These are phyloP conservation scores for Pyrenopolyporus hunteri DNA, from an alignment of 495 filamentous ascomycete genomes.

Conservation along the genomic window DNA sequence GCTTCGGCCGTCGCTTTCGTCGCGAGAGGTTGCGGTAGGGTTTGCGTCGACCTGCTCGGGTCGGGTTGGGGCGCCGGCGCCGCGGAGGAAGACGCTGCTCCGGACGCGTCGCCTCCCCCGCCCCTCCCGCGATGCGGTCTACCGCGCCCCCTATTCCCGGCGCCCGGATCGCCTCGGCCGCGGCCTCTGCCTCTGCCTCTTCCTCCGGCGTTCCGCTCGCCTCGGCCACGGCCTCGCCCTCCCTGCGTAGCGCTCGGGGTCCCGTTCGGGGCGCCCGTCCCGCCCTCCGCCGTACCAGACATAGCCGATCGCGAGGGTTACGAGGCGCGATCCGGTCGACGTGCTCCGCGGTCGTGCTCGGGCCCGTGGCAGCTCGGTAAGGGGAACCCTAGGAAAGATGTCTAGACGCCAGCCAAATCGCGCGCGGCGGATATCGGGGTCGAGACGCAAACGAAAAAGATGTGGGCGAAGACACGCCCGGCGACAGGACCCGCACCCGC, in stretches of 20 bases:
- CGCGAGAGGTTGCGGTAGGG: conserved; percentile 7
- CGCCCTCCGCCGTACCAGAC: background rate
- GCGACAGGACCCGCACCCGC: no score
- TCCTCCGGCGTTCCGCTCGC: conserved; percentile 44
- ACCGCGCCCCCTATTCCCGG: conserved; percentile 21
- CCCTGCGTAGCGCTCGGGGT: background rate
- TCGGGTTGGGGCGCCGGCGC: background rate
- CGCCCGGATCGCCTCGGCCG: conserved; percentile 21
- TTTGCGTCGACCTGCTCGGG: background rate
- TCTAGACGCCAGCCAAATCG: no score
- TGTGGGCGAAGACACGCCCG: no score
- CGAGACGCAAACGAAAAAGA: no score
- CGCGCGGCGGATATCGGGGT: no score
- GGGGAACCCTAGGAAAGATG: no score
- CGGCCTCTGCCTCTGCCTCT: conserved; percentile 50
- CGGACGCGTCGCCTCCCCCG: conserved; percentile 26
- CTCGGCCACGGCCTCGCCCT: conserved; percentile 34
- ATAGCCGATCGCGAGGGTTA: background rate
- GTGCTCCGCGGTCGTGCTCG: no score
- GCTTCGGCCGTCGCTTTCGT: conserved; percentile 8
- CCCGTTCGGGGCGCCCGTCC: conserved; percentile 1
- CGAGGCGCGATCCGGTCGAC: no score
- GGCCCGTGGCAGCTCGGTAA: no score
- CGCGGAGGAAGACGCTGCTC: background rate
- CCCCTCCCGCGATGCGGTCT: conserved; percentile 41